A percentile compares a stretch with the other conserved stretches of the same genome.
Conservation (phyloP, 2,329 filamentous ascomycete species). For the Fusarium xylarioides region DNA sequence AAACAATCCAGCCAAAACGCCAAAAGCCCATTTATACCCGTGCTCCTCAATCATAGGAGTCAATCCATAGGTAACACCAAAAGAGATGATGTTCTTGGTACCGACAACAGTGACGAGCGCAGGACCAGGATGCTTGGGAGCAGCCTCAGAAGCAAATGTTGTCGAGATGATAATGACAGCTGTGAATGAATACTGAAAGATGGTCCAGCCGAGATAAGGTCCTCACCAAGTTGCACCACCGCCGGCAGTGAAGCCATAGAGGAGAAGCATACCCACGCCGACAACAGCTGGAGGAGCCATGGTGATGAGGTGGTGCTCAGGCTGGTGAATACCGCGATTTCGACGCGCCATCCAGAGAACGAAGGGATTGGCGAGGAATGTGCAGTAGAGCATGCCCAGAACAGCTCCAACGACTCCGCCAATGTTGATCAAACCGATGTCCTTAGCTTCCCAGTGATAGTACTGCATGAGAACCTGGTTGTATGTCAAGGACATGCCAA, state of each 20-base stretch:
- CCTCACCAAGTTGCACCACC: conserved; percentile 10
- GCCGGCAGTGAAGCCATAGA: conserved; percentile 9
- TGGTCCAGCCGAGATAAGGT: conserved; percentile 13
- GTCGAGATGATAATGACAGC: conserved; percentile 6
- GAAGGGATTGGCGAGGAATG: conserved; percentile 3
- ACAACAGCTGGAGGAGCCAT: conserved; percentile 22
- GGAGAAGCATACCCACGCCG: conserved; percentile 18
- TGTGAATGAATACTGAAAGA: conserved; percentile 14
- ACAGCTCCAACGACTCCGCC: neutral
- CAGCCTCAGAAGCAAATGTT: conserved; percentile 8
- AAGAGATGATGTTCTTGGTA: conserved; percentile 13
- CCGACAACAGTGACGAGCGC: conserved; percentile 11
- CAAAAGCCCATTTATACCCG: conserved; percentile 5
- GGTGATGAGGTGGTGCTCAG: conserved; percentile 28
- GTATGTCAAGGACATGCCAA: conserved; percentile 9
- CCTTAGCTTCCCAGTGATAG: conserved; percentile 10
- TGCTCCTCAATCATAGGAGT: conserved; percentile 9
- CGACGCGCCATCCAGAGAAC: conserved; percentile 27
- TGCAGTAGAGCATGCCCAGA: conserved; percentile 8
- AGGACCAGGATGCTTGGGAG: conserved; percentile 10
- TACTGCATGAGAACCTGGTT: conserved; percentile 5
- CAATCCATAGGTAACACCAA: conserved; percentile 2
- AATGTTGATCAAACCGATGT: conserved; percentile 2
- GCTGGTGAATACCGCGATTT: conserved; percentile 20
- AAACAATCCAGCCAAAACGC: conserved; percentile 9